Percentiles rank a stretch among this genome's conserved stretches.
These are phyloP conservation scores for Alternaria ventricosa DNA, from an alignment of 2,329 filamentous ascomycete genomes.

Conservation along the genomic window DNA sequence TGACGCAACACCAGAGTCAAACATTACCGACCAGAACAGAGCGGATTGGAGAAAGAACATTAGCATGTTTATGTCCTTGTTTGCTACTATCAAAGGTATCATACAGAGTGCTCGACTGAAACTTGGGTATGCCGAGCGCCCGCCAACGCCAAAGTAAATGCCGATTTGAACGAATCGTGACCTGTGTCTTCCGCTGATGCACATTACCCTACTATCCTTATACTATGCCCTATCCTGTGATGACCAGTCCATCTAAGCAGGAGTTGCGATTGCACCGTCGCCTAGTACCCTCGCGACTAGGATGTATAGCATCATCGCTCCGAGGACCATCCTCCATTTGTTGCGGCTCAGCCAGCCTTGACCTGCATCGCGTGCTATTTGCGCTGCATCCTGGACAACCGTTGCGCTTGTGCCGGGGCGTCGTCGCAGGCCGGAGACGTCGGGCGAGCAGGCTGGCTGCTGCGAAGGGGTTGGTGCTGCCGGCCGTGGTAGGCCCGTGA, in stretches of 20 bases:
- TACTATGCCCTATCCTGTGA: neutral
- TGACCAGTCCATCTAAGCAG: slow-evolving; percentile 3
- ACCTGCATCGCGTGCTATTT: slow-evolving; percentile 77
- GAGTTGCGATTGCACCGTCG: slow-evolving; percentile 44
- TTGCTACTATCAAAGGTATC: neutral
- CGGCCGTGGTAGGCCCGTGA: slow-evolving; percentile 72
- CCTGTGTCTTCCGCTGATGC: neutral
- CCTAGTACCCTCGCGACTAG: slow-evolving; percentile 77
- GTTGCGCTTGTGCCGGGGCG: slow-evolving; percentile 65
- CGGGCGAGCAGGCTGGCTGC: slow-evolving; percentile 65
- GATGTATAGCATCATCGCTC: slow-evolving; percentile 80
- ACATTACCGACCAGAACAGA: neutral
- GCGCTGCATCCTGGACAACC: slow-evolving; percentile 78
- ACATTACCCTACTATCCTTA: neutral
- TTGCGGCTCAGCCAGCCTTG: slow-evolving; percentile 83
- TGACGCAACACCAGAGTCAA: neutral
- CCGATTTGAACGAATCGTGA: neutral
- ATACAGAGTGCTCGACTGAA: neutral
- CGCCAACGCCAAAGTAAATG: slow-evolving; percentile 13
- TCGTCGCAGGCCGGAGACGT: slow-evolving; percentile 68
- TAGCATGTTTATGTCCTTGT: neutral
- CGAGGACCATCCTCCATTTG: slow-evolving; percentile 75
- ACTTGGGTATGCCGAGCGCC: slow-evolving; percentile 16
- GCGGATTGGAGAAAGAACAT: neutral
- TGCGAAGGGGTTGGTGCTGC: slow-evolving; percentile 51